Conservation (phyloP, 495 filamentous ascomycete genomes). For the Clohesyomyces aquaticus region DNA sequence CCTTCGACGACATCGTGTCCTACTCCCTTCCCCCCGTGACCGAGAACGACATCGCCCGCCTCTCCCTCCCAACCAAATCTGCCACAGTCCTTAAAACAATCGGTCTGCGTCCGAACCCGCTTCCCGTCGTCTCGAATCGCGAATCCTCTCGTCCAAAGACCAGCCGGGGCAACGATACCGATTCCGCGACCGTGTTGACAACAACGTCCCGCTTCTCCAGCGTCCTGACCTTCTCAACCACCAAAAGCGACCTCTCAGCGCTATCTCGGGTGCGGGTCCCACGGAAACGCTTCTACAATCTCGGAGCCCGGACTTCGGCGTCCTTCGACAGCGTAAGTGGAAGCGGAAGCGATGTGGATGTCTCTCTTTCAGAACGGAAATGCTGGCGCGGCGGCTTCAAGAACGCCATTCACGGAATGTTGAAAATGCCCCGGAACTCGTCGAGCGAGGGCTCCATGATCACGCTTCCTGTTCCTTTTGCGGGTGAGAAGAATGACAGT, state of each 20-base stretch:
- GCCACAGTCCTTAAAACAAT: slow-evolving; percentile 37
- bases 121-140: not conserved
- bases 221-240: slow-evolving; percentile 29
- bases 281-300: slow-evolving; percentile 33
- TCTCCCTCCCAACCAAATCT: slow-evolving; percentile 41
- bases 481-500: slow-evolving; percentile 31
- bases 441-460: slow-evolving; percentile 29
- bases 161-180: not conserved
- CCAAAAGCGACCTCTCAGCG: slow-evolving; percentile 24
- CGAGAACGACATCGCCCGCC: slow-evolving; percentile 26
- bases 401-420: slow-evolving; percentile 29
- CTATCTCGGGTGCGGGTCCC: slow-evolving; percentile 9
- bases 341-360: no score
- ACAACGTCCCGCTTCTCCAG: slow-evolving; percentile 14
- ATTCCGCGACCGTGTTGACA: slow-evolving; percentile 4
- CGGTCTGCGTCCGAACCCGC: slow-evolving; percentile 25
- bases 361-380: not conserved
- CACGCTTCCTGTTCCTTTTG: slow-evolving; percentile 34
- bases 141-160: not conserved
- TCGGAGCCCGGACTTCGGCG: slow-evolving; percentile 13
- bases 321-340: slow-evolving; percentile 16
- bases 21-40: slow-evolving; percentile 38
- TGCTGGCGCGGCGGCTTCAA: slow-evolving; percentile 26
- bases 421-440: slow-evolving; percentile 15
- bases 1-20: slow-evolving; percentile 43